Evolutionary conservation across 139 green algal species (phyloP).

Genomic region (Chlamydomonas sp.): DNA sequence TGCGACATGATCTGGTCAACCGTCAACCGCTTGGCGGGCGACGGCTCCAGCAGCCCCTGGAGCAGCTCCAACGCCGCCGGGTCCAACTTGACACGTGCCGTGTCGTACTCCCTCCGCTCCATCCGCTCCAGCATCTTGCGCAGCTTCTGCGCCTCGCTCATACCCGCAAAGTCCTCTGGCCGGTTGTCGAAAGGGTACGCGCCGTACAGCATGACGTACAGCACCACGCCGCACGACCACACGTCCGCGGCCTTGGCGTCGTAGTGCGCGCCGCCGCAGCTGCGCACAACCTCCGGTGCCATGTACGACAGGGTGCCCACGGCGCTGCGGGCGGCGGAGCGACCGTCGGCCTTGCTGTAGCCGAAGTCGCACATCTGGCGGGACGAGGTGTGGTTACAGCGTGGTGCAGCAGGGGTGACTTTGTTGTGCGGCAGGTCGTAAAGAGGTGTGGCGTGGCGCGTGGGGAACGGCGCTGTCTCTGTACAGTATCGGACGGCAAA

Average conservation of each 20-base stretch:
- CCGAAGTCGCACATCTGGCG: constrained; percentile 91
- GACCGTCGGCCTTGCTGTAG: constrained; percentile 80
- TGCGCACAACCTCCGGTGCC: constrained; percentile 92
- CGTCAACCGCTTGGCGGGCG: constrained; percentile 55
- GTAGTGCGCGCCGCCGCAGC: constrained; percentile 25
- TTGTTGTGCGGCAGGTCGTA: too few relatives aligned
- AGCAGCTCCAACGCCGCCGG: constrained; percentile 70
- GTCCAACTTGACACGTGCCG: not conserved
- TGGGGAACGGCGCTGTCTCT: too few relatives aligned
- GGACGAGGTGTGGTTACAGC: too few relatives aligned
- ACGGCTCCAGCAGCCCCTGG: constrained; percentile 52
- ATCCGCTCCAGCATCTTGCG: constrained; percentile 61
- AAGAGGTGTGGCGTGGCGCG: too few relatives aligned
- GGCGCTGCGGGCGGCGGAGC: constrained; percentile 67
- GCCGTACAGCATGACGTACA: constrained; percentile 81
- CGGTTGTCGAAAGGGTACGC: constrained; percentile 57
- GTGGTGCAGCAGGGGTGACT: too few relatives aligned
- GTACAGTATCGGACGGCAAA: too few relatives aligned
- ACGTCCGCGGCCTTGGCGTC: constrained; percentile 74
- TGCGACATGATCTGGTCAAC: constrained; percentile 69
- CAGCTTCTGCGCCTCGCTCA: constrained; percentile 32
- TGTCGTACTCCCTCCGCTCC: too few relatives aligned
- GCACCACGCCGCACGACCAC: constrained; percentile 82
- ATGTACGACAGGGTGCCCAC: constrained; percentile 97
- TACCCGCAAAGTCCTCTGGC: constrained; percentile 23